Conservation (phyloP, 768 basidiomycete genomes). For the Tulasnella sp. region DNA sequence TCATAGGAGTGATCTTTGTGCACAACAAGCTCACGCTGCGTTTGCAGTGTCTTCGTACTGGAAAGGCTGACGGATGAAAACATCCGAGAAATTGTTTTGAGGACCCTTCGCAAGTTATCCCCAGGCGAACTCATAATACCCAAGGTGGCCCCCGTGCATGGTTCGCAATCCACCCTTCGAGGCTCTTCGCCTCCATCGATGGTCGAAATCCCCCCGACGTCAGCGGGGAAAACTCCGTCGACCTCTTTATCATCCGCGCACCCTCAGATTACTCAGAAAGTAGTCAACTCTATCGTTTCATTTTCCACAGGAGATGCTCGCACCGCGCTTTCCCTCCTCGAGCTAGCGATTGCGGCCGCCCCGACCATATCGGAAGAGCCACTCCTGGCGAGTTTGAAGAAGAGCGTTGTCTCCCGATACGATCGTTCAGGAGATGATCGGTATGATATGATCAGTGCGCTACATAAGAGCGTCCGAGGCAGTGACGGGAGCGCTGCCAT, state of each 20-base stretch:
- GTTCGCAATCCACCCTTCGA: neutral
- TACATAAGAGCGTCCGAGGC: conserved; percentile 77
- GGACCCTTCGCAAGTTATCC: conserved; percentile 31
- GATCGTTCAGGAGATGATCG: conserved; percentile 66
- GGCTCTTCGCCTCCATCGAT: neutral
- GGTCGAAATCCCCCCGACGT: neutral
- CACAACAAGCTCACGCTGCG: conserved; percentile 14
- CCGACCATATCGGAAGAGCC: conserved; percentile 34
- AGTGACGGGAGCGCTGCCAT: conserved; percentile 66
- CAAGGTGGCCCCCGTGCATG: neutral
- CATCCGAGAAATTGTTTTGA: conserved; percentile 45
- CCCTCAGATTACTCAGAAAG: conserved; percentile 33
- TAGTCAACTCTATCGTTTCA: conserved; percentile 42
- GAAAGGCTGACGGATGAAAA: conserved; percentile 56
- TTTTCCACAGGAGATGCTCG: conserved; percentile 62
- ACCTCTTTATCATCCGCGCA: too few species aligned
- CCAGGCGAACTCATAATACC: conserved; percentile 10
- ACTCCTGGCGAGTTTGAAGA: conserved; percentile 47
- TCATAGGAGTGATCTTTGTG: conserved; percentile 19
- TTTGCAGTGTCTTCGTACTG: conserved; percentile 57
- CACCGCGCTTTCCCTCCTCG: conserved; percentile 65
- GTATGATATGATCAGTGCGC: conserved; percentile 75
- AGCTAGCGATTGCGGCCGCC: conserved; percentile 47
- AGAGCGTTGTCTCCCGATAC: conserved; percentile 50
- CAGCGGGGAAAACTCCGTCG: too few species aligned